A percentile compares a stretch with the other conserved stretches of the same genome.
Conservation (phyloP, 2,329 filamentous ascomycete species). For the Neonectria neomacrospora region DNA sequence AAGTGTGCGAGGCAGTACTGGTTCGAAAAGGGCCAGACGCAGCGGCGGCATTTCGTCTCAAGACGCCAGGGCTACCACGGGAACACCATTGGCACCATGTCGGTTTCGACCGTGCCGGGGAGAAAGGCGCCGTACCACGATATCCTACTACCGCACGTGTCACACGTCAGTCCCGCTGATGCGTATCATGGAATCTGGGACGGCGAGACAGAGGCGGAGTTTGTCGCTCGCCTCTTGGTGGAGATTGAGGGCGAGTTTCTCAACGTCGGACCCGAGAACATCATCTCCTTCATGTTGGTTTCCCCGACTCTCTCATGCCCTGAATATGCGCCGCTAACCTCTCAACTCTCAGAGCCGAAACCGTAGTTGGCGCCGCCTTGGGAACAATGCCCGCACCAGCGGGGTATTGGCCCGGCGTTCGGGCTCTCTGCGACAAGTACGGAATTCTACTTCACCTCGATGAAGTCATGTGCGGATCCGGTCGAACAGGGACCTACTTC, state of each 20-base stretch:
- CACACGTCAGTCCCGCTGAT: slow-evolving; percentile 74
- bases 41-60: slow-evolving; percentile 54
- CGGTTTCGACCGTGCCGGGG: slow-evolving; percentile 69
- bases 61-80: slow-evolving; percentile 60
- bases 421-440: slow-evolving; percentile 74
- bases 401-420: slow-evolving; percentile 77
- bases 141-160: slow-evolving; percentile 56
- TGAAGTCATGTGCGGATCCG: slow-evolving; percentile 75
- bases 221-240: slow-evolving; percentile 67
- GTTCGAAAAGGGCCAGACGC: slow-evolving; percentile 51
- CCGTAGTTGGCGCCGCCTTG: slow-evolving; percentile 74
- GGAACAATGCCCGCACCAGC: slow-evolving; percentile 74
- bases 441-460: slow-evolving; percentile 82
- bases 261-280: slow-evolving; percentile 69
- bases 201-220: slow-evolving; percentile 66
- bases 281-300: slow-evolving; percentile 71
- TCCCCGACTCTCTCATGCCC: too few relatives aligned
- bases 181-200: slow-evolving; percentile 67
- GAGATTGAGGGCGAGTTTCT: slow-evolving; percentile 77
- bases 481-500: slow-evolving; percentile 68
- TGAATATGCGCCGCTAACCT: too few relatives aligned
- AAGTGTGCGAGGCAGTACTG: slow-evolving; percentile 63
- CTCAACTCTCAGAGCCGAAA: slow-evolving; percentile 62
- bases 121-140: slow-evolving; percentile 67
- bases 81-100: slow-evolving; percentile 70